Base-by-base conservation (phyloP, 2,329 filamentous ascomycete genomes). In the Plectosphaerella plurivora region DNA sequence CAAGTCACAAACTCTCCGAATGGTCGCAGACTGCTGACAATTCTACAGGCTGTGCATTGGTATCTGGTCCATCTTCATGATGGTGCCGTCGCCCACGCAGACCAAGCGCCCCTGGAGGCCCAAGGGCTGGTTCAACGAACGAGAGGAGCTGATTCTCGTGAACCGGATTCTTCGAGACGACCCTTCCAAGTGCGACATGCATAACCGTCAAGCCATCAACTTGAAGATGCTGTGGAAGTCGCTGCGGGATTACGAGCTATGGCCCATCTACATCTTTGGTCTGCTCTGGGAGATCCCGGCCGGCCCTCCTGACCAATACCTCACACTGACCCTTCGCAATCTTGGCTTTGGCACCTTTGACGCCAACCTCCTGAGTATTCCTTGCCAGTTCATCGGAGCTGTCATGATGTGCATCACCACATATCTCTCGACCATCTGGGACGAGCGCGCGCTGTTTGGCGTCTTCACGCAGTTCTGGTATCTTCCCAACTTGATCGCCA, bases 101-200 rank as follows among this genome's bases (percentile, higher is more conserved):
- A 79, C 76, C 0, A 72, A 69, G 37, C 72, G 69, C 6, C 74
- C 71, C 68, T 76, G 73, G 54, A 69, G 76, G 22, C 73, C 74
- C 12, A 69, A 76, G 12, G 79, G 79, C 0, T 84, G 79, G 76
- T 84, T 83, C 61, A 77, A 63, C 3, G 75, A 81, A 47, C 70
- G 73, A 2, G 81, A 83, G 56, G 78, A 84, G 55, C 73, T 73
- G 55, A 83, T 84, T 46, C 73, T 83, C 47, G 76, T 84, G 20
- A 84, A 82, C 56, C 68, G 79, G 1, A 70, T 78, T 11, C 65
- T 72, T 3, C 74, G 81, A 1, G 81, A 84, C 49, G 81, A 82
- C 52, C 79, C 79, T 1, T 73, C 72, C 5, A 79, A 79, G 59
- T 72, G 74, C 44, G 74, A 76, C 51, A 80, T 82, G 73, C 75